Conservation (phyloP, 352 stramenopile species). For the Phytophthora niederhauseri region DNA sequence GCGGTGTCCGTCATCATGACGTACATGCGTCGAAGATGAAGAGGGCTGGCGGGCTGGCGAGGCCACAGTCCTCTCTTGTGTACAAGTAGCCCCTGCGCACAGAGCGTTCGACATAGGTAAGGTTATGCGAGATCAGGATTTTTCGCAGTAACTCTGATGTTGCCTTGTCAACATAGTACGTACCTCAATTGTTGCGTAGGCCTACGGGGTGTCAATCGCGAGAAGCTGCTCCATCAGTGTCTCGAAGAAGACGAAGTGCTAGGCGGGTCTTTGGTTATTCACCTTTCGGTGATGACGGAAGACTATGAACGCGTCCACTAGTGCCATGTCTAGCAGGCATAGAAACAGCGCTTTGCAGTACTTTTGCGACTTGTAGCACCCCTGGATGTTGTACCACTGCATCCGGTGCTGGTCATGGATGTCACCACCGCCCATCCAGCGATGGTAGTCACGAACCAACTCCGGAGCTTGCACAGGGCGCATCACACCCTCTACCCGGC, state of each 20-base stretch:
- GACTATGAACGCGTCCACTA: slow-evolving; percentile 17
- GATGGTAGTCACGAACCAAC: slow-evolving; percentile 12
- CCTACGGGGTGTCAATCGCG: background rate
- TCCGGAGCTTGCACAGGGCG: background rate
- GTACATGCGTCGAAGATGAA: too few relatives aligned
- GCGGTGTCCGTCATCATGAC: background rate
- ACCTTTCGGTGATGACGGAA: slow-evolving; percentile 6
- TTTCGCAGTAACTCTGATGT: background rate
- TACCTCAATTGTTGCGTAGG: background rate
- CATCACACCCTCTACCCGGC: background rate
- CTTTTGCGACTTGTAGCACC: slow-evolving; percentile 10
- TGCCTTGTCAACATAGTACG: background rate
- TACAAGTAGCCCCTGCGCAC: background rate
- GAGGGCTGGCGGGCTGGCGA: background rate
- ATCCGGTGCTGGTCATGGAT: background rate
- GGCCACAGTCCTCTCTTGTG: background rate
- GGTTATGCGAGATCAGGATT: background rate
- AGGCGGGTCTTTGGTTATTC: slow-evolving; percentile 6
- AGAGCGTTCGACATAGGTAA: background rate
- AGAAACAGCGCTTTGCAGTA: slow-evolving; percentile 18
- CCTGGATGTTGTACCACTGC: background rate
- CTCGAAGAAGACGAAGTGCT: slow-evolving; percentile 17
- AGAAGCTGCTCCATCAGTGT: background rate
- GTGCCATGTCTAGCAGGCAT: slow-evolving; percentile 10
- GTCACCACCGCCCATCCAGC: slow-evolving; percentile 10